phyloP scores from a whole-genome alignment of 345 rosid genomes.

The Raphanus raphanistrum region DNA sequence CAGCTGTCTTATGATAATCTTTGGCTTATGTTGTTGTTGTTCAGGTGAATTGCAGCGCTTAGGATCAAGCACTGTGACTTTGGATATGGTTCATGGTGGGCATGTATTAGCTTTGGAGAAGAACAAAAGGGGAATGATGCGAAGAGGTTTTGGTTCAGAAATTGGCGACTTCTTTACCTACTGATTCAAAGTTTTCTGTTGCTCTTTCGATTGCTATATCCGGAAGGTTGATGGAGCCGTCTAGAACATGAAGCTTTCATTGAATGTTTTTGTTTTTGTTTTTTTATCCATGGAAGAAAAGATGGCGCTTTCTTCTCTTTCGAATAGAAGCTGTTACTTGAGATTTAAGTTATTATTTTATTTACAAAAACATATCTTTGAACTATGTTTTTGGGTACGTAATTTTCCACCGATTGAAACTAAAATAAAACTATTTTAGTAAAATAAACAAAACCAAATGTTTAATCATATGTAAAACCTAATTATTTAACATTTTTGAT shows the following conservation, averaged over 20 bases:
- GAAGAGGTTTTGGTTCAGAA: constrained; percentile 58
- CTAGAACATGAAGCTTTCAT: constrained; percentile 23
- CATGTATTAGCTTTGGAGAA: constrained; percentile 34
- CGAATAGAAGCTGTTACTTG: constrained; percentile 6
- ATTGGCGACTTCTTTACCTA: constrained; percentile 76
- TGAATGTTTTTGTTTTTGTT: background rate
- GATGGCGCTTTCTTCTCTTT: background rate
- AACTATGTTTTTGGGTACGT: too few relatives aligned
- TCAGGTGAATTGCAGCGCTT: constrained; percentile 88
- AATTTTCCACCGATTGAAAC: too few relatives aligned
- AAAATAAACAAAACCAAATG: too few relatives aligned
- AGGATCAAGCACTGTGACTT: constrained; percentile 42
- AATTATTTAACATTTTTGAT: too few relatives aligned
- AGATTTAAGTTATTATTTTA: too few relatives aligned
- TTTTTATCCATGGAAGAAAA: background rate
- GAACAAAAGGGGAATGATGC: constrained; percentile 39
- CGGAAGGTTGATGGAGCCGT: constrained; percentile 54
- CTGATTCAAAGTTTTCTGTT: too few relatives aligned
- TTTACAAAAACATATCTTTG: too few relatives aligned
- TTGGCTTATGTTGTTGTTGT: background rate
- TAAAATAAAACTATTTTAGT: too few relatives aligned
- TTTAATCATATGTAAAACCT: too few relatives aligned
- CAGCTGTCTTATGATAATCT: constrained; percentile 22
- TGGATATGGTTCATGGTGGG: constrained; percentile 41
- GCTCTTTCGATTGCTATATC: constrained; percentile 56